Percentiles rank a stretch among this genome's conserved stretches.
Conservation (phyloP, 169 alveolate species). For the Plasmodium falciparum region DNA sequence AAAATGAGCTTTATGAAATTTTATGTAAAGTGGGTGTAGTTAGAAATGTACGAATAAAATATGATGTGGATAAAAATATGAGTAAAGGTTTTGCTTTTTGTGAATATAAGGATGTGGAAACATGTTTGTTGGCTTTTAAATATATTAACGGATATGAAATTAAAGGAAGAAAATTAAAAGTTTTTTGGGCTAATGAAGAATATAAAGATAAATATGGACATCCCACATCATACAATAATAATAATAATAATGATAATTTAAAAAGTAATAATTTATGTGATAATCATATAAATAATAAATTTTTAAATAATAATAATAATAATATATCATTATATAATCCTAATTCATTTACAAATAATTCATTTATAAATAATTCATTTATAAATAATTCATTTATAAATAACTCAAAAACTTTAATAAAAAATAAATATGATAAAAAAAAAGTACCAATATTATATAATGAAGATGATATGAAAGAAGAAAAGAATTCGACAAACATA, state of each 20-base stretch:
- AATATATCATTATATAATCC: too few species aligned
- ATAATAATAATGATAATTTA: neutral
- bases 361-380: neutral
- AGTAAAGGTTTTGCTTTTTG: slow-evolving; percentile 84
- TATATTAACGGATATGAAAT: slow-evolving; percentile 80
- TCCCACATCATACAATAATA: neutral
- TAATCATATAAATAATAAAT: neutral
- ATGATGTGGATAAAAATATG: slow-evolving; percentile 80
- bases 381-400: too few species aligned
- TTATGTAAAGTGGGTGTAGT: slow-evolving; percentile 80
- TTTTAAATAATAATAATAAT: neutral
- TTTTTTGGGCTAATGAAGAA: slow-evolving; percentile 83
- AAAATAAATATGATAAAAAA: too few species aligned
- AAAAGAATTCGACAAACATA: neutral
- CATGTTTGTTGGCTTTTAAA: slow-evolving; percentile 80
- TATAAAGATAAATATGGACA: slow-evolving; percentile 56
- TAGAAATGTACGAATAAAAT: slow-evolving; percentile 77
- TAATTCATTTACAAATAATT: too few species aligned
- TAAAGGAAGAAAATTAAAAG: slow-evolving; percentile 78
- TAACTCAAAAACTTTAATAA: neutral
- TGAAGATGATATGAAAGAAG: neutral
- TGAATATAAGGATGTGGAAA: slow-evolving; percentile 81
- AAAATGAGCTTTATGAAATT: slow-evolving; percentile 80
- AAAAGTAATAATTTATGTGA: neutral
- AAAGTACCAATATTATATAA: neutral